Evolutionary conservation across 192 early-diverging fungal species (phyloP).

Genomic region (Podila clonocystis): DNA sequence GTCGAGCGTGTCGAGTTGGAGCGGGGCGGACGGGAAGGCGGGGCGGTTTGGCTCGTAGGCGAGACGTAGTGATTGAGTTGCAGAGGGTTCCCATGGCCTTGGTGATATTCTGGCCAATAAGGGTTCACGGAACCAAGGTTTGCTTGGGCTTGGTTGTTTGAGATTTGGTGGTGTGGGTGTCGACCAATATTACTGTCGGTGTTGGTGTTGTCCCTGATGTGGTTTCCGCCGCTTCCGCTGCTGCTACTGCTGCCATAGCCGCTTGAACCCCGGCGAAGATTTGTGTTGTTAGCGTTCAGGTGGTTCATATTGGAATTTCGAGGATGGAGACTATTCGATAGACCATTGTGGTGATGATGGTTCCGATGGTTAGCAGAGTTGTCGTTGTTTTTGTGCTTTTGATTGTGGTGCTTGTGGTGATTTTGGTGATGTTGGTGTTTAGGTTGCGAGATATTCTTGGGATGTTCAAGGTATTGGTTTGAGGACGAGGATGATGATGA

Average conservation of each 20-base stretch:
- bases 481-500: constrained; percentile 1
- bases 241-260: not conserved
- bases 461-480: not conserved
- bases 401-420: not conserved
- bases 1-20: not conserved
- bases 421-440: constrained; percentile 1
- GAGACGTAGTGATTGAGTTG: constrained; percentile 22
- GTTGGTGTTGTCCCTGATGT: not conserved
- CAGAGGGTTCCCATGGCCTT: constrained; percentile 2
- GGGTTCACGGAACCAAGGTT: constrained; percentile 15
- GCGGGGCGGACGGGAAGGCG: not conserved
- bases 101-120: constrained; percentile 31
- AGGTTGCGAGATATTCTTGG: not conserved
- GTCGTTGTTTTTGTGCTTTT: not conserved
- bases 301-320: not conserved
- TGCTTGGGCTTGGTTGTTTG: constrained; percentile 18
- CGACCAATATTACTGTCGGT: not conserved
- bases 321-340: not conserved
- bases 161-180: not conserved
- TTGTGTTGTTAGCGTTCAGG: not conserved
- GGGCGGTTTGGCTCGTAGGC: not conserved
- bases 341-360: not conserved
- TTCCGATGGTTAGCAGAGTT: not conserved
- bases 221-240: not conserved
- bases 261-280: not conserved